Evolutionary conservation across 805 yeast genomes (phyloP), one percentile per base, ranked within the genome.

Genomic region (Debaryomyces tyrocola): DNA sequence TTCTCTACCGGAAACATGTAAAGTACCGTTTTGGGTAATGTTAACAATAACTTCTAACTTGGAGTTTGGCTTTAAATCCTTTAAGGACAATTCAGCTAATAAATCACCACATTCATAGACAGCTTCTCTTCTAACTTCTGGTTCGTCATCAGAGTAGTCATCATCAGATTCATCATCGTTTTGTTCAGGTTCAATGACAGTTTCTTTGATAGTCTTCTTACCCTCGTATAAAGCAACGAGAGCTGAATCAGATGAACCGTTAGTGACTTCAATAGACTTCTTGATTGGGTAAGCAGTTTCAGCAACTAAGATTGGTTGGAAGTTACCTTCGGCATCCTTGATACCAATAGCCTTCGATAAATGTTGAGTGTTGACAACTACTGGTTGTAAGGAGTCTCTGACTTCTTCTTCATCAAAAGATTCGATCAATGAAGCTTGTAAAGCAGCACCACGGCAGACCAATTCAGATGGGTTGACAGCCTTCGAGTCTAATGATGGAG

Each of bases 281-380:
- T 89, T 87, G 62, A 89, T 87, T 55, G 99, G 99, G 68, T 84
- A 83, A 24, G 97, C 88, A 45, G 98, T 88, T 73, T 90, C 92
- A 43, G 83, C 80, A 50, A 86, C 83, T 44, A 94, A 71, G 37
- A 94, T 75, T 36, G 92, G 80, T 48, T 82, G 77, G 64, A 90
- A 88, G 48, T 75, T 74, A 56, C 90, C 92, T 45, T 82, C 82
- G 37, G 82, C 83, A 58, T 80, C 84, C 62, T 85, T 83, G 54
- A 90, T 69, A 67, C 99, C 99, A 61, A 94, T 82, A 42, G 97
- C 85, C 63, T 85, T 84, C 54, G 79, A 66, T 52, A 90, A 70
- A 66, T 94, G 98, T 64, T 89, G 92, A 51, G 96, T 91, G 77
- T 87, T 87, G 57, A 90, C 77, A 50, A 91, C 87, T 49, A 87